Conservation (phyloP, 805 yeast species). For the Nakazawaea laoshanensis region DNA sequence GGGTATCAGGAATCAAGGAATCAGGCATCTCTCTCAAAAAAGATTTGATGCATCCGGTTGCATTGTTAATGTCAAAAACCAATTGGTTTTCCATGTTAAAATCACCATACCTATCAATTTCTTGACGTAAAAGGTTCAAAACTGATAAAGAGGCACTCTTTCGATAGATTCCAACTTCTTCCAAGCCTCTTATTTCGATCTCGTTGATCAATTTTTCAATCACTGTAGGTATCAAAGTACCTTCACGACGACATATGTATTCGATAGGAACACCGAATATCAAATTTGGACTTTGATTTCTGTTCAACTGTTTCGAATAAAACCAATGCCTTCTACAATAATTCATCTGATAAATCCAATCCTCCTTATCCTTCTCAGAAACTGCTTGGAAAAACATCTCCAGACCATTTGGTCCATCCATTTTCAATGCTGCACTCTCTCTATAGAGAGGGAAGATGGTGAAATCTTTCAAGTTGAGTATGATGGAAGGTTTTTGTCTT, state of each 20-base stretch:
- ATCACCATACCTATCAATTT: slow-evolving; percentile 38
- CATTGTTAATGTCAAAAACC: slow-evolving; percentile 68
- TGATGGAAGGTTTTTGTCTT: slow-evolving; percentile 41
- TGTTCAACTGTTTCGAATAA: slow-evolving; percentile 28
- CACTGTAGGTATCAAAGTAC: slow-evolving; percentile 51
- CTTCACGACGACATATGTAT: slow-evolving; percentile 67
- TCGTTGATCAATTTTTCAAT: slow-evolving; percentile 60
- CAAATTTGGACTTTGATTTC: slow-evolving; percentile 13
- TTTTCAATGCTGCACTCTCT: slow-evolving; percentile 38
- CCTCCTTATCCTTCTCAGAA: slow-evolving; percentile 51
- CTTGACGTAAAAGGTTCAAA: slow-evolving; percentile 31
- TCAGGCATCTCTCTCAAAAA: slow-evolving; percentile 84
- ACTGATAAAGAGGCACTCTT: slow-evolving; percentile 46
- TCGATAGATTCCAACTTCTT: slow-evolving; percentile 87
- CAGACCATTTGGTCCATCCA: slow-evolving; percentile 21
- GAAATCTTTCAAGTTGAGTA: slow-evolving; percentile 36
- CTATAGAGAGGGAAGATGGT: slow-evolving; percentile 46
- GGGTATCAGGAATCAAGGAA: slow-evolving; percentile 60
- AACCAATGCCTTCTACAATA: slow-evolving; percentile 50
- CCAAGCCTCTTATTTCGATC: slow-evolving; percentile 80
- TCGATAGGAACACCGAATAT: slow-evolving; percentile 86
- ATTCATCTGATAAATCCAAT: slow-evolving; percentile 55
- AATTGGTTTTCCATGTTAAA: slow-evolving; percentile 33
- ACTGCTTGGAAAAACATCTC: slow-evolving; percentile 64
- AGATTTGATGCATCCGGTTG: slow-evolving; percentile 81